These are phyloP conservation scores for Alternaria sp. DNA, from an alignment of 2,329 filamentous ascomycete genomes.

Conservation along the genomic window DNA sequence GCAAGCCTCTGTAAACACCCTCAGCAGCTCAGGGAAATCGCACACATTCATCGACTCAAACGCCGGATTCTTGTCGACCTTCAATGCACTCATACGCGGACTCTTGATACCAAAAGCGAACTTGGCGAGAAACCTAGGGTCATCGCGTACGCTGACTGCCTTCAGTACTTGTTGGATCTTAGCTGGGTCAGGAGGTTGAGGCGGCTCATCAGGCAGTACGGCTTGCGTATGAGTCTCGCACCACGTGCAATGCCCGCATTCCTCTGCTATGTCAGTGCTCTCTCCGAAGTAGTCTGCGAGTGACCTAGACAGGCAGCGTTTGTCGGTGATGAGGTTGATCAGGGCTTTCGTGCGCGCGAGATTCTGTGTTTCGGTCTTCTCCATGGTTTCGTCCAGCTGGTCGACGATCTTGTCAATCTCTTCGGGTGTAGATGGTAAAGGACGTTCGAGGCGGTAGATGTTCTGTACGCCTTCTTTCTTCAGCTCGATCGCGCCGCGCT, in stretches of 20 bases:
- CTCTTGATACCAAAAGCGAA: slow-evolving; percentile 69
- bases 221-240: slow-evolving; percentile 45
- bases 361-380: slow-evolving; percentile 61
- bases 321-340: slow-evolving; percentile 60
- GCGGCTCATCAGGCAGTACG: slow-evolving; percentile 49
- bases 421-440: slow-evolving; percentile 52
- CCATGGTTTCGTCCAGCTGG: slow-evolving; percentile 59
- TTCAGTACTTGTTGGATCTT: slow-evolving; percentile 55
- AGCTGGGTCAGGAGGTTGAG: slow-evolving; percentile 47
- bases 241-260: slow-evolving; percentile 64
- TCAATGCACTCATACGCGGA: slow-evolving; percentile 59
- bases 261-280: slow-evolving; percentile 48
- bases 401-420: slow-evolving; percentile 56
- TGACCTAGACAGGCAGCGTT: slow-evolving; percentile 58
- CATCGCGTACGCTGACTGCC: slow-evolving; percentile 58
- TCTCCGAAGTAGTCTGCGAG: slow-evolving; percentile 67
- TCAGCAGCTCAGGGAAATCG: slow-evolving; percentile 53
- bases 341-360: slow-evolving; percentile 59
- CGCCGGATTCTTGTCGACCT: slow-evolving; percentile 48
- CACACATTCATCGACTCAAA: slow-evolving; percentile 64
- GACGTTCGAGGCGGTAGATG: slow-evolving; percentile 59
- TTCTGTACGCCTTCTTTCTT: slow-evolving; percentile 60
- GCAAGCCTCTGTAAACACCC: slow-evolving; percentile 21
- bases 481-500: slow-evolving; percentile 58
- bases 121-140: slow-evolving; percentile 64